Percentiles rank a stretch among this genome's conserved stretches.
These are phyloP conservation scores for Aspergillus conjunctus DNA, from an alignment of 495 filamentous ascomycete species.

Conservation along the genomic window DNA sequence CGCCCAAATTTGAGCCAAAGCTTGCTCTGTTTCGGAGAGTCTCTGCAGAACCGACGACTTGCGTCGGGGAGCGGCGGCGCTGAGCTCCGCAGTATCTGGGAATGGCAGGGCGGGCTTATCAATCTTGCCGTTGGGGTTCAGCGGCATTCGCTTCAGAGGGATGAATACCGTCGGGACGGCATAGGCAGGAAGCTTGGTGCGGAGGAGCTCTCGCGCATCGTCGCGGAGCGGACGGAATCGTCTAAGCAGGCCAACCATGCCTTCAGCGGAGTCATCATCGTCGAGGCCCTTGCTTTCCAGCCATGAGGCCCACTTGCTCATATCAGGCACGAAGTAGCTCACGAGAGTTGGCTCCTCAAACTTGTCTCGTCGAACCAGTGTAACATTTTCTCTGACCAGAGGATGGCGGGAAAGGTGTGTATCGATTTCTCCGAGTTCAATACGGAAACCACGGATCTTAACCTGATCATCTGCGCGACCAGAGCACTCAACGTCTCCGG, in stretches of 20 bases:
- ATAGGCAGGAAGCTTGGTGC: constrained; percentile 74
- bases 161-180: constrained; percentile 83
- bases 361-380: constrained; percentile 81
- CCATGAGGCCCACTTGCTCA: constrained; percentile 70
- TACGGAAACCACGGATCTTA: constrained; percentile 94
- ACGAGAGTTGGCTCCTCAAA: constrained; percentile 89
- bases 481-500: constrained; percentile 73
- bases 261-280: constrained; percentile 50
- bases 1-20: constrained; percentile 69
- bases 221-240: constrained; percentile 68
- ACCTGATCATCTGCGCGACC: constrained; percentile 89
- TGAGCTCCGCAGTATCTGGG: constrained; percentile 71
- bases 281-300: constrained; percentile 55
- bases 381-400: constrained; percentile 83
- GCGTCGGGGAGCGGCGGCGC: constrained; percentile 40
- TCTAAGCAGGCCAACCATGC: constrained; percentile 62
- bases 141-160: constrained; percentile 74
- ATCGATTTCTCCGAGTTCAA: constrained; percentile 94
- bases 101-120: constrained; percentile 90
- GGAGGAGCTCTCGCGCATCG: constrained; percentile 74
- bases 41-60: constrained; percentile 41
- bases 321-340: constrained; percentile 87
- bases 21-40: constrained; percentile 66
- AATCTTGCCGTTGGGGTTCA: constrained; percentile 95
- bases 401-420: constrained; percentile 77